A percentile compares a stretch with the other conserved stretches of the same genome.
Conservation (phyloP, 306 rosid genomes). For the Senna siamea region DNA sequence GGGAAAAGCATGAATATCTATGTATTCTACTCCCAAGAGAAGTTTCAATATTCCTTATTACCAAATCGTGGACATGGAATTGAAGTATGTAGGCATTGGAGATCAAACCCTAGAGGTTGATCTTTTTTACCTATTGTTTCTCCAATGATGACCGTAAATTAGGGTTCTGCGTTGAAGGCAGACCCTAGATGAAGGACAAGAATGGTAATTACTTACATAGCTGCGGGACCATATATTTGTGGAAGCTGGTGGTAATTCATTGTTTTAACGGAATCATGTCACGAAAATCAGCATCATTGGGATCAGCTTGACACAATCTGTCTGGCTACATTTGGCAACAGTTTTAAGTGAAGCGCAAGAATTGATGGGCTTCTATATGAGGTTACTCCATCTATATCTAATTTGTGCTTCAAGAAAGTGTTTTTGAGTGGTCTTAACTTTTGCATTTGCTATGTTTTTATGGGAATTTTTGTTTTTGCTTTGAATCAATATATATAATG, state of each 20-base stretch:
- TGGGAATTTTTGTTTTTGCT: background rate
- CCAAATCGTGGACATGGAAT: conserved; percentile 40
- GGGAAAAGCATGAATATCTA: conserved; percentile 36
- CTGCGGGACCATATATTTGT: conserved; percentile 51
- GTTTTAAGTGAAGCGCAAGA: conserved; percentile 39
- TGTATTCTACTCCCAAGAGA: conserved; percentile 28
- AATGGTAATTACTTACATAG: conserved; percentile 45
- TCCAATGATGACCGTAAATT: conserved; percentile 41
- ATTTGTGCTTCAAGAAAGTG: background rate
- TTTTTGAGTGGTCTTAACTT: background rate
- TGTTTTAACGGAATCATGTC: conserved; percentile 44
- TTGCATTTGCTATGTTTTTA: background rate
- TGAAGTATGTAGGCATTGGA: conserved; percentile 38
- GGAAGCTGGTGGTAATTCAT: conserved; percentile 44
- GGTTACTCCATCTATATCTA: background rate
- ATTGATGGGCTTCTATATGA: conserved; percentile 27
- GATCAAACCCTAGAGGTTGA: conserved; percentile 35
- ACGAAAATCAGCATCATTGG: conserved; percentile 43
- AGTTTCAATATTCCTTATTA: conserved; percentile 42
- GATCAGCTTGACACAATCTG: conserved; percentile 37
- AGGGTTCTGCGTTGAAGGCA: conserved; percentile 42
- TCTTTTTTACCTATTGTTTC: background rate
- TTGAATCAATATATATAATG: too few species aligned
- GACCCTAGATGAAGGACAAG: conserved; percentile 44
- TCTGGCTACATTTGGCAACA: conserved; percentile 42